These are phyloP conservation scores for Anthoceros angustus DNA, from an alignment of 225 moss, liverwort and hornwort genomes.

Conservation along the genomic window DNA sequence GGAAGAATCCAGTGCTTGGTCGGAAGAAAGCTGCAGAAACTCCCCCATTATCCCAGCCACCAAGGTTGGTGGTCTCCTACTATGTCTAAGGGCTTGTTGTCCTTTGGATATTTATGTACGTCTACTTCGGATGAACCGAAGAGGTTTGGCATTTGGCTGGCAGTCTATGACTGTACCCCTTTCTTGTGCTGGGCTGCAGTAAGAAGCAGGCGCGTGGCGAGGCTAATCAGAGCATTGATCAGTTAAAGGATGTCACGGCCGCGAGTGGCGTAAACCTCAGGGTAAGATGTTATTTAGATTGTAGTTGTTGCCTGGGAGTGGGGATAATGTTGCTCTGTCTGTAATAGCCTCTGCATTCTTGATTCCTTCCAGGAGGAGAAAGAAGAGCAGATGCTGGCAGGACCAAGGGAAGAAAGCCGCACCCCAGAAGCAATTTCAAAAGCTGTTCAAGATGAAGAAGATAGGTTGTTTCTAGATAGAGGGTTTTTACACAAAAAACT, in stretches of 20 bases:
- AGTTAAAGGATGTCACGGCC: slow-evolving; percentile 90
- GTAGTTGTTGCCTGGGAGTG: not conserved
- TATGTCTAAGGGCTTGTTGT: not conserved
- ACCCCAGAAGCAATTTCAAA: slow-evolving; percentile 90
- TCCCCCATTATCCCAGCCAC: slow-evolving; percentile 45
- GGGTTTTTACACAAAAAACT: slow-evolving; percentile 49
- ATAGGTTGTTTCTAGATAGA: slow-evolving; percentile 64
- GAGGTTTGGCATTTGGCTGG: not conserved
- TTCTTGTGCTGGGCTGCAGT: slow-evolving; percentile 24
- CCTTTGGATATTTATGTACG: not conserved
- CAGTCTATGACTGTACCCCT: not conserved
- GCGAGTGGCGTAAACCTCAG: slow-evolving; percentile 92
- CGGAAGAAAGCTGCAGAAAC: slow-evolving; percentile 75
- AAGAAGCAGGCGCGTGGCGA: too few species aligned
- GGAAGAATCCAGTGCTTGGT: slow-evolving; percentile 53
- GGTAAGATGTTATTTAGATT: slow-evolving; percentile 19
- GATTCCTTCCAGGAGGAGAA: slow-evolving; percentile 57
- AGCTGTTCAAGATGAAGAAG: slow-evolving; percentile 86
- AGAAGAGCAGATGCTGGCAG: slow-evolving; percentile 78
- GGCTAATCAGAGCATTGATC: slow-evolving; percentile 96
- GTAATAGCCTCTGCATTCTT: not conserved
- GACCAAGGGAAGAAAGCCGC: slow-evolving; percentile 86
- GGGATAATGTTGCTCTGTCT: too few species aligned
- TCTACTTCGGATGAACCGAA: not conserved
- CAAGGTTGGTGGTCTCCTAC: slow-evolving; percentile 27